Conservation (phyloP, 352 stramenopile genomes). For the Phytophthora multivora region DNA sequence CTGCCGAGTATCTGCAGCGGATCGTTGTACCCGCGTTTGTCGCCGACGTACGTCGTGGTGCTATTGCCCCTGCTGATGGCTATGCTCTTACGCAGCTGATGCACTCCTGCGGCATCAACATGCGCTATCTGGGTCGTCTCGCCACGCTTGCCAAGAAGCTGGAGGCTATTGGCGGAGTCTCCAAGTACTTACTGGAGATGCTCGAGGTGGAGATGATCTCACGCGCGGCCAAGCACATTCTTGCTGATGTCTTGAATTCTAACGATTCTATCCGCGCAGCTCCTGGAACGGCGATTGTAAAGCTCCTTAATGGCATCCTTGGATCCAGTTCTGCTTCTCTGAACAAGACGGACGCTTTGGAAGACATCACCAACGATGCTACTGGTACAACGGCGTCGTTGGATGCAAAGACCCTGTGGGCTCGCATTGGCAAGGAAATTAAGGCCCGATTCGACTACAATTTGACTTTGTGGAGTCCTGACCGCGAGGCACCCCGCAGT, state of each 20-base stretch:
- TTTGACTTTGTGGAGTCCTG: slow-evolving; percentile 69
- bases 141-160: slow-evolving; percentile 89
- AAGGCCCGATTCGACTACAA: slow-evolving; percentile 81
- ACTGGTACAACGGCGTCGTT: slow-evolving; percentile 29
- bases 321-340: slow-evolving; percentile 32
- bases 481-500: slow-evolving; percentile 11
- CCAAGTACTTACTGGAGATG: slow-evolving; percentile 94
- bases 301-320: slow-evolving; percentile 88
- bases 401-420: slow-evolving; percentile 58
- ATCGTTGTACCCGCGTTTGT: slow-evolving; percentile 89
- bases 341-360: slow-evolving; percentile 10
- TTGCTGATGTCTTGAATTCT: slow-evolving; percentile 73
- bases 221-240: slow-evolving; percentile 89
- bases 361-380: slow-evolving; percentile 27
- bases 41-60: slow-evolving; percentile 78
- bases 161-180: slow-evolving; percentile 87
- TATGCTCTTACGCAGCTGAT: slow-evolving; percentile 93
- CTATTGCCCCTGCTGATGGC: slow-evolving; percentile 89
- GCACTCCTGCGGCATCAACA: slow-evolving; percentile 96
- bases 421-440: slow-evolving; percentile 64
- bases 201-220: slow-evolving; percentile 97
- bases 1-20: slow-evolving; percentile 83
- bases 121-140: slow-evolving; percentile 94
- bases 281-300: slow-evolving; percentile 75
- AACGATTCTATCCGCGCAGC: slow-evolving; percentile 65